phyloP scores from a whole-genome alignment of 768 basidiomycete genomes.

The Rossbeevera mucosa region DNA sequence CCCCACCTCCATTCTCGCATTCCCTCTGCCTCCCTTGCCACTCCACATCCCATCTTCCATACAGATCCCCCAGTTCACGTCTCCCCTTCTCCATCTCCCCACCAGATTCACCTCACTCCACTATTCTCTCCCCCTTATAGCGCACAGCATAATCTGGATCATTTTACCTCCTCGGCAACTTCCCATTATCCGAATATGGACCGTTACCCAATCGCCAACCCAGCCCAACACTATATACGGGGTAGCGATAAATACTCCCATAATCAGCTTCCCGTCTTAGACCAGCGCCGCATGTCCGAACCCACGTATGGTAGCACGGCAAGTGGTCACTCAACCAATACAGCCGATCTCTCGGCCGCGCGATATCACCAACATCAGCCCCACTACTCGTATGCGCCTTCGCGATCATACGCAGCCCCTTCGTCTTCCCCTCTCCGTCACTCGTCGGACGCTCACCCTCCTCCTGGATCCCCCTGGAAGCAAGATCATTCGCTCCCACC shows the following conservation, averaged over 20 bases:
- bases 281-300: slow-evolving; percentile 69
- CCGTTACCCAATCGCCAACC: slow-evolving; percentile 35
- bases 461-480: slow-evolving; percentile 34
- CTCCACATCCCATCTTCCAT: background rate
- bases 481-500: slow-evolving; percentile 28
- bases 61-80: background rate
- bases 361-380: slow-evolving; percentile 43
- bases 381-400: slow-evolving; percentile 31
- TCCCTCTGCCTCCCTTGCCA: slow-evolving; percentile 5
- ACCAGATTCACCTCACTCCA: slow-evolving; percentile 35
- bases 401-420: slow-evolving; percentile 36
- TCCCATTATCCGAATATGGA: slow-evolving; percentile 40
- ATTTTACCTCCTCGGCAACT: slow-evolving; percentile 40
- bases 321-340: slow-evolving; percentile 30
- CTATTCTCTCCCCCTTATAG: slow-evolving; percentile 39
- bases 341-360: slow-evolving; percentile 29
- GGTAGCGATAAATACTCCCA: slow-evolving; percentile 33
- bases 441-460: slow-evolving; percentile 41
- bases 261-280: slow-evolving; percentile 37
- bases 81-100: slow-evolving; percentile 41
- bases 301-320: slow-evolving; percentile 48
- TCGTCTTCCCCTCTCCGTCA: slow-evolving; percentile 44
- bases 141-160: slow-evolving; percentile 42
- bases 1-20: slow-evolving; percentile 7
- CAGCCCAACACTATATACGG: slow-evolving; percentile 40